Base-by-base conservation (phyloP, 164 flowering plant species). In the Akebia trifoliata region DNA sequence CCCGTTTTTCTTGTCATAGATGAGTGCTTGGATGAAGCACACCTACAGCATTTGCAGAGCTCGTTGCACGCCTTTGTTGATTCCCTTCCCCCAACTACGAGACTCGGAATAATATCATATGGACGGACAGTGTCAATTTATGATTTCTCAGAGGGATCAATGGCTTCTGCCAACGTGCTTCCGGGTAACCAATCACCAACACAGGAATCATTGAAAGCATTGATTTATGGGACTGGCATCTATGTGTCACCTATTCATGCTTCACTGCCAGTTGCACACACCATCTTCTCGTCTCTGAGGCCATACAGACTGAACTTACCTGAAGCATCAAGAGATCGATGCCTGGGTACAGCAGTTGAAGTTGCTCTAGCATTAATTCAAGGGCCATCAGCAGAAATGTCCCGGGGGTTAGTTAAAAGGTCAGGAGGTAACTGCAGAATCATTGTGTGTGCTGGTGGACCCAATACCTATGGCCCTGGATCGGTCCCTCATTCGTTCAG, bases 61-160 rank as follows among this genome's bases (percentile, higher is more conserved):
- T 94, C 99, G 10, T 74, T 94, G 74, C 96, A 94, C 71, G 96
- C 95, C 21, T 94, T 94, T 81, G 85, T 86, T 45, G 93, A 94
- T 60, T 90, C 93, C 29, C 81, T 94, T 37, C 76, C 95, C 57
- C 84, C 82, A 20, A 81, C 85, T 31, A 81, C 94, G 7, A 77
- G 90, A 67, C 62, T 90, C 32, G 99, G 96, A 51, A 79, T 94
- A 56, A 67, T 94, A 56, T 51, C 82, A 18, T 94, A 83, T 77
- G 93, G 96, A 6, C 74, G 93, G 56, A 86, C 90, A 0, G 86
- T 90, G 1, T 94, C 99, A 10, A 81, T 88, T 24, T 94, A 85
- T 78, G 96, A 94, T 67, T 88, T 94, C 47, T 81, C 90, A 1
- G 97, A 94, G 74, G 93, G 78, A 36, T 82, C 84, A 37, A 45